Evolutionary conservation across 257 asterid genomes (phyloP).

Genomic region (Nemophila menziesii): DNA sequence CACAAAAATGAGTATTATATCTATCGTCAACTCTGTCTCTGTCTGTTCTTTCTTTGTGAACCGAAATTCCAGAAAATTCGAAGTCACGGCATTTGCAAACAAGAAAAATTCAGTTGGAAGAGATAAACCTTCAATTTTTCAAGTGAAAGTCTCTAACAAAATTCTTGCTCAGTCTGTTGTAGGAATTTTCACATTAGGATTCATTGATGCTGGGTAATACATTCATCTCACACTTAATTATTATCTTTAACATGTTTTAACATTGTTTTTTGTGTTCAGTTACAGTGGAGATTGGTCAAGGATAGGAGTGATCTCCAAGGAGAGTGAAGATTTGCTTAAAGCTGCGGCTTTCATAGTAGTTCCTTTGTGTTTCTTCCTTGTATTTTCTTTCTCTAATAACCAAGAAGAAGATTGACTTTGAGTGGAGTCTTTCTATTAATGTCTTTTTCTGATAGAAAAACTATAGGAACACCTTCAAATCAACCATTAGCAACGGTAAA

Average conservation of each 20-base stretch:
- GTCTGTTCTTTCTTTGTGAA: constrained; percentile 11
- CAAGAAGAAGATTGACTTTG: no score
- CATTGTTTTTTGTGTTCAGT: constrained; percentile 23
- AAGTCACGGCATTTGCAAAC: constrained; percentile 18
- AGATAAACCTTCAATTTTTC: constrained; percentile 19
- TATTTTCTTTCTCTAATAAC: constrained; percentile 20
- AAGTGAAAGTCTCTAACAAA: constrained; percentile 24
- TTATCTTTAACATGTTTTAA: background rate
- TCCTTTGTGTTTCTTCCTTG: constrained; percentile 46
- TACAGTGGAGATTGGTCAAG: constrained; percentile 96
- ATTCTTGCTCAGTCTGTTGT: constrained; percentile 40
- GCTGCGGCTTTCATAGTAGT: constrained; percentile 57
- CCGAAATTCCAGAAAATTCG: constrained; percentile 12
- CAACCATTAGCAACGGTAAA: no score
- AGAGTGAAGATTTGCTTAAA: constrained; percentile 48
- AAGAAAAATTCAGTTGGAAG: constrained; percentile 27
- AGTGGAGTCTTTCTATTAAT: no score
- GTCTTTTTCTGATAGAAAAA: no score
- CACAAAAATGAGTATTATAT: constrained; percentile 9
- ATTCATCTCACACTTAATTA: no score
- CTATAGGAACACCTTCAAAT: no score
- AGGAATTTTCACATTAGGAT: constrained; percentile 59
- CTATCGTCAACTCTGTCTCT: constrained; percentile 6
- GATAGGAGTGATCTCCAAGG: constrained; percentile 63
- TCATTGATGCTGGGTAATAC: constrained; percentile 78